Percentiles rank a stretch among this genome's conserved stretches.
Evolutionary conservation across 1,284 basidiomycete genomes (phyloP).

Genomic region (Ustilago lituana): DNA sequence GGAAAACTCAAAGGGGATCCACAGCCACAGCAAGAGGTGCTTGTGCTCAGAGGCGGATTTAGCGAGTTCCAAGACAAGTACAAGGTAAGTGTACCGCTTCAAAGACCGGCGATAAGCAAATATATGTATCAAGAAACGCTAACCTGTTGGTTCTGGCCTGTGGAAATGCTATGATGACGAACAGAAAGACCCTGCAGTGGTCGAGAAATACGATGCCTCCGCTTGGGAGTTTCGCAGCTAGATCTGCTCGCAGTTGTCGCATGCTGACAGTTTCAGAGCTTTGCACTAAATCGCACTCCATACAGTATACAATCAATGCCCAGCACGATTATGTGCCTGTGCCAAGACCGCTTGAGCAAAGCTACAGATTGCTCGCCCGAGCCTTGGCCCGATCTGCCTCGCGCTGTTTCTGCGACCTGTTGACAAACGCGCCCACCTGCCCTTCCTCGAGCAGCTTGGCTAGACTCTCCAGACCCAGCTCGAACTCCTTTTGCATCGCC

Average conservation of each 20-base stretch:
- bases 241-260: neutral
- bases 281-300: neutral
- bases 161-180: too few species aligned
- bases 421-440: conserved; percentile 34
- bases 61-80: conserved; percentile 63
- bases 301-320: neutral
- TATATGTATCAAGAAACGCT: conserved; percentile 41
- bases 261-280: too few species aligned
- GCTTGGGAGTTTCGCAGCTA: conserved; percentile 58
- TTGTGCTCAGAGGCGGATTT: conserved; percentile 67
- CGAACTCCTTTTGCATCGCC: conserved; percentile 40
- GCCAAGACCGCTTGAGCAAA: neutral
- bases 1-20: conserved; percentile 16
- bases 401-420: conserved; percentile 19
- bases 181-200: conserved; percentile 53
- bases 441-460: conserved; percentile 32
- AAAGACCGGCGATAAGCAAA: neutral
- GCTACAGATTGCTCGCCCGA: conserved; percentile 27
- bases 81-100: conserved; percentile 43
- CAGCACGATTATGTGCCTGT: too few species aligned
- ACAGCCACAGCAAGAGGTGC: conserved; percentile 55
- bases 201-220: conserved; percentile 63
- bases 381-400: conserved; percentile 21
- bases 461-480: conserved; percentile 32
- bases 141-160: neutral